Evolutionary conservation across 2,329 filamentous ascomycete genomes (phyloP).

Genomic region (Claviceps cyperi): DNA sequence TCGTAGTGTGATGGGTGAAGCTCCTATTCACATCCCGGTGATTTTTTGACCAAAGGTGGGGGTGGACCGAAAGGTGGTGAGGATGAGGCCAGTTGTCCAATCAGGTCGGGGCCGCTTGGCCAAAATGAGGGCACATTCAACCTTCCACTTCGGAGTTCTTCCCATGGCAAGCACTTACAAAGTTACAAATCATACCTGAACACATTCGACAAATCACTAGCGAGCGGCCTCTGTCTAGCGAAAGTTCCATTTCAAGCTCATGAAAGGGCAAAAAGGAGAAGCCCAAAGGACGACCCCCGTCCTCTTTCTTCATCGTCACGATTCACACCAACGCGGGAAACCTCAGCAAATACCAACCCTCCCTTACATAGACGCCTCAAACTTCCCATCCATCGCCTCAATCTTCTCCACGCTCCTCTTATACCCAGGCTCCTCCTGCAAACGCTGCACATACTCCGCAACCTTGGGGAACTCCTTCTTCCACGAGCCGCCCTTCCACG

Average conservation of each 20-base stretch:
- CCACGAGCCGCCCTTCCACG: constrained; percentile 27
- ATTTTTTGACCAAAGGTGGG: not conserved
- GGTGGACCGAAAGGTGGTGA: not conserved
- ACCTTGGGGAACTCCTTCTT: constrained; percentile 27
- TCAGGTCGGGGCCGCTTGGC: not conserved
- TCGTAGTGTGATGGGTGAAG: too few species aligned
- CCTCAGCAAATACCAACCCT: not conserved
- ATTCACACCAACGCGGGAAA: not conserved
- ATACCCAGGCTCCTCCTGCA: constrained; percentile 34
- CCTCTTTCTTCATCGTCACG: not conserved
- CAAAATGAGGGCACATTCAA: not conserved
- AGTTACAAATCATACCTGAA: too few species aligned
- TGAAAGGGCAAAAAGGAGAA: too few species aligned
- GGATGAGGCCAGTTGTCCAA: not conserved
- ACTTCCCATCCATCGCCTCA: constrained; percentile 31
- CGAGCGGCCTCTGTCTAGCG: too few species aligned
- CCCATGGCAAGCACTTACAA: not conserved
- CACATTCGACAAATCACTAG: too few species aligned
- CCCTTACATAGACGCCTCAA: constrained; percentile 9
- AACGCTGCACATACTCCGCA: constrained; percentile 29
- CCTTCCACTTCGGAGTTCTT: not conserved
- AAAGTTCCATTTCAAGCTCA: too few species aligned
- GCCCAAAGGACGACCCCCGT: not conserved
- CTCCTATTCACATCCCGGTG: too few species aligned
- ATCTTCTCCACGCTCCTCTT: constrained; percentile 33